phyloP scores from a whole-genome alignment of 1,284 basidiomycete genomes.

The Porogramme epimiltina region DNA sequence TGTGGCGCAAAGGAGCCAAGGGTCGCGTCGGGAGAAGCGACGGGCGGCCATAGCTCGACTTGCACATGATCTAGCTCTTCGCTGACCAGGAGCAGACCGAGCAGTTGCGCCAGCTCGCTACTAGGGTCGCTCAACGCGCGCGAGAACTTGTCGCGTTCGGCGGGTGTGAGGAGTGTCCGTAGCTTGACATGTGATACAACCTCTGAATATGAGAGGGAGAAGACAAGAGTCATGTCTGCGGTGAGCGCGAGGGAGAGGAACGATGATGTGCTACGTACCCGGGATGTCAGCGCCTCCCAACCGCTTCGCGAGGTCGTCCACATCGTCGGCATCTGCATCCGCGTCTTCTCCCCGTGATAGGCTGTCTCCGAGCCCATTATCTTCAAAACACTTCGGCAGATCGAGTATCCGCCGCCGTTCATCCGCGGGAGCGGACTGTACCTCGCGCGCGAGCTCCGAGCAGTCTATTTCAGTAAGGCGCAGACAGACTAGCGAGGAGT shows the following conservation, averaged over 20 bases:
- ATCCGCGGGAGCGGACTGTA: slow-evolving; percentile 50
- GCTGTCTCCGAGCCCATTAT: slow-evolving; percentile 47
- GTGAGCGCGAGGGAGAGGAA: not conserved
- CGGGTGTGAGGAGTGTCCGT: slow-evolving; percentile 61
- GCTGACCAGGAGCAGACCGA: slow-evolving; percentile 61
- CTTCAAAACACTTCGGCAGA: slow-evolving; percentile 72
- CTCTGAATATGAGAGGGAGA: slow-evolving; percentile 39
- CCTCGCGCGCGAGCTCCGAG: slow-evolving; percentile 70
- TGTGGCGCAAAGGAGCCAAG: not conserved
- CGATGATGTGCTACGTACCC: slow-evolving; percentile 43
- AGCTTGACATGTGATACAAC: slow-evolving; percentile 56
- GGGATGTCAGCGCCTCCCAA: slow-evolving; percentile 61
- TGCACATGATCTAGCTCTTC: slow-evolving; percentile 44
- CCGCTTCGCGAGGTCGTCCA: slow-evolving; percentile 48
- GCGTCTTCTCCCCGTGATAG: slow-evolving; percentile 31
- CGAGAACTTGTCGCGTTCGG: slow-evolving; percentile 62
- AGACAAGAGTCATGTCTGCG: not conserved
- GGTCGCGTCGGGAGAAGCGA: slow-evolving; percentile 2
- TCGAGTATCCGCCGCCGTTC: slow-evolving; percentile 69
- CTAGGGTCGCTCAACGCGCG: slow-evolving; percentile 57
- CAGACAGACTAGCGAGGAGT: slow-evolving; percentile 81
- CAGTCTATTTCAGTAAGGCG: slow-evolving; percentile 72
- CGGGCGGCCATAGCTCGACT: slow-evolving; percentile 33
- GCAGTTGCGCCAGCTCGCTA: slow-evolving; percentile 55
- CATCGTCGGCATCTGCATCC: slow-evolving; percentile 44